Conservation (phyloP, 345 rosid species). For the Crucihimalaya himalaica region DNA sequence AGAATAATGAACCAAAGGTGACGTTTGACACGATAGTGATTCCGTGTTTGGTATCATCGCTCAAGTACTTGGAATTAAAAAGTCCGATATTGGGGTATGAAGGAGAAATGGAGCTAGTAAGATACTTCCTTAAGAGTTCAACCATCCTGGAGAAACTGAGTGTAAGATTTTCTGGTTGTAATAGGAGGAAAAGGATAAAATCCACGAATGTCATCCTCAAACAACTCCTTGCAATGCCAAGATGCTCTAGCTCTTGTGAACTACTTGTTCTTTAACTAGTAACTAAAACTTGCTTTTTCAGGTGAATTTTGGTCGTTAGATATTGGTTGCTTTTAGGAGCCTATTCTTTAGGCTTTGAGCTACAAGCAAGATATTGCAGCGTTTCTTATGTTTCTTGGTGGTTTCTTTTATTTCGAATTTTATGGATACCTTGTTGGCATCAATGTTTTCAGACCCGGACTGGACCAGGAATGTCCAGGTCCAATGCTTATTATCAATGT, state of each 20-base stretch:
- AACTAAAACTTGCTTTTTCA: neutral
- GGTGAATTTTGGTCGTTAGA: neutral
- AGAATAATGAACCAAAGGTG: neutral
- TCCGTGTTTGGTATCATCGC: slow-evolving; percentile 11
- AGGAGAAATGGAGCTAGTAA: slow-evolving; percentile 2
- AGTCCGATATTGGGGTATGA: neutral
- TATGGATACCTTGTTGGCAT: neutral
- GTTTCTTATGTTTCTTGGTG: neutral
- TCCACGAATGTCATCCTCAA: slow-evolving; percentile 67
- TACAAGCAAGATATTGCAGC: neutral
- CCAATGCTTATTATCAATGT: no score
- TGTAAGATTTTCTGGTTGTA: neutral
- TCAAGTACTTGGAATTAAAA: slow-evolving; percentile 14
- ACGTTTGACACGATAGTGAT: neutral
- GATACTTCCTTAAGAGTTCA: slow-evolving; percentile 18
- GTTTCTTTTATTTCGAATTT: neutral
- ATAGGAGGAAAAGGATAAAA: slow-evolving; percentile 3
- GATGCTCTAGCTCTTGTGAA: neutral
- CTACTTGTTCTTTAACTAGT: neutral
- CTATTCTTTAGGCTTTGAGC: neutral
- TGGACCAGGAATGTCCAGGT: no score
- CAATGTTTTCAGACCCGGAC: neutral
- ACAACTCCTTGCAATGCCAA: slow-evolving; percentile 44
- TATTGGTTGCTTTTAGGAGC: neutral
- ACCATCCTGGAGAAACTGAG: neutral